Evolutionary conservation across 768 basidiomycete species (phyloP).

Genomic region (Mycena pura): DNA sequence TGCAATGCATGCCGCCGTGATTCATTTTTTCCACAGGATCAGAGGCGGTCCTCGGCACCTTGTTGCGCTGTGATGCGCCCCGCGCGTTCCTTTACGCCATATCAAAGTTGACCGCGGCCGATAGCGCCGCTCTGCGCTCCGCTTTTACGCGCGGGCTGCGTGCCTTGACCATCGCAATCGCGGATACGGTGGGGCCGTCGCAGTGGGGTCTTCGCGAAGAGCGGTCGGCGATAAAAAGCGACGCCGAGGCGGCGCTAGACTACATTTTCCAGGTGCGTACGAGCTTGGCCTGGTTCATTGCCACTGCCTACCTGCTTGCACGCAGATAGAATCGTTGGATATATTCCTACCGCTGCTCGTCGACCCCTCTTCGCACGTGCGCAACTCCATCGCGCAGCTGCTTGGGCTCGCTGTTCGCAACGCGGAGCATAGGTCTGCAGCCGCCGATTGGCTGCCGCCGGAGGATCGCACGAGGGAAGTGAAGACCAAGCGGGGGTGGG

Average conservation of each 20-base stretch:
- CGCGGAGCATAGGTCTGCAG: constrained; percentile 52
- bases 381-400: constrained; percentile 64
- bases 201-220: constrained; percentile 66
- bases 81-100: constrained; percentile 69
- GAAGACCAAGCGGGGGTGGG: constrained; percentile 75
- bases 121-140: constrained; percentile 49
- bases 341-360: constrained; percentile 69
- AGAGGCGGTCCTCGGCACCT: constrained; percentile 59
- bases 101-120: constrained; percentile 50
- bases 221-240: constrained; percentile 47
- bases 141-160: constrained; percentile 72
- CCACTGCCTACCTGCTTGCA: neutral
- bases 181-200: constrained; percentile 74
- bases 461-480: constrained; percentile 60
- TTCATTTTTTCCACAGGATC: constrained; percentile 52
- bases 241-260: constrained; percentile 64
- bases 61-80: constrained; percentile 64
- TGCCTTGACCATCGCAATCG: constrained; percentile 61
- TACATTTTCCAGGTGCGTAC: constrained; percentile 70
- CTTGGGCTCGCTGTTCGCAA: constrained; percentile 59
- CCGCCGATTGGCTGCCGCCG: constrained; percentile 70
- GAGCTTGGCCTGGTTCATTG: too few species aligned
- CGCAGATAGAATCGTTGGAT: constrained; percentile 66
- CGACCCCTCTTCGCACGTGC: constrained; percentile 47
- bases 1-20: neutral